Evolutionary conservation across 805 yeast genomes (phyloP), one percentile per base, ranked within the genome.

Genomic region (Starmerella sirachaensis): DNA sequence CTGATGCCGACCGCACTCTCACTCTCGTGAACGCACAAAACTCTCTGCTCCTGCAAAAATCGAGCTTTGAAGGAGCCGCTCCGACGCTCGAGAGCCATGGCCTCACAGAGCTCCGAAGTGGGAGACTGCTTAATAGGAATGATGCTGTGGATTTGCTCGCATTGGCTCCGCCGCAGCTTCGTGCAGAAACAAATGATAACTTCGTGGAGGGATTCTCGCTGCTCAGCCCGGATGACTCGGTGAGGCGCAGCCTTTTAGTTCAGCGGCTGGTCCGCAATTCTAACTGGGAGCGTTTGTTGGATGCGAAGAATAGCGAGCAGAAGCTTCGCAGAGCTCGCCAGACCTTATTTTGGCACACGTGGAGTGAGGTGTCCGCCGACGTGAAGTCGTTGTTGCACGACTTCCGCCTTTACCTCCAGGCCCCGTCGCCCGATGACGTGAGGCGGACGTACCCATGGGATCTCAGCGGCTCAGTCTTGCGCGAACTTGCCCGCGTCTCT

Each of bases 201-300:
- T 40, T 31, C 27, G 14, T 37, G 2, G 23, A 26, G 11, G 45
- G 45, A 2, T 43, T 45, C 31, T 13, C 19, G 11, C 33, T 45
- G 6, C 45, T 45, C 6, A 33, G 18, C 4, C 18, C 31, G 8
- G 25, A 27, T 3, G 49, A 45, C 28, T 6, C 11, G 20, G 40
- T 40, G 24, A 19, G 48, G 4, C 38, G 30, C 21, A 34, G 40
- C 10, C 39, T 45, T 2, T 37, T 45, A 1, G 33, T 40, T 12
- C 47, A 43, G 35, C 48, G 40, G 34, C 39, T 45, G 20, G 28
- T 45, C 31, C 18, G 38, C 22, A 38, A 40, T 17, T 40, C 47
- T 3, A 33, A 38, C 16, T 45, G 49, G 49, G 39, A 37, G 6
- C 34, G 29, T 10, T 29, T 42, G 4, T 24, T n/a, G 5, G 16